Percentiles rank a stretch among this genome's conserved stretches.
phyloP scores from a whole-genome alignment of 345 rosid genomes.

The Rhizophora mangle region DNA sequence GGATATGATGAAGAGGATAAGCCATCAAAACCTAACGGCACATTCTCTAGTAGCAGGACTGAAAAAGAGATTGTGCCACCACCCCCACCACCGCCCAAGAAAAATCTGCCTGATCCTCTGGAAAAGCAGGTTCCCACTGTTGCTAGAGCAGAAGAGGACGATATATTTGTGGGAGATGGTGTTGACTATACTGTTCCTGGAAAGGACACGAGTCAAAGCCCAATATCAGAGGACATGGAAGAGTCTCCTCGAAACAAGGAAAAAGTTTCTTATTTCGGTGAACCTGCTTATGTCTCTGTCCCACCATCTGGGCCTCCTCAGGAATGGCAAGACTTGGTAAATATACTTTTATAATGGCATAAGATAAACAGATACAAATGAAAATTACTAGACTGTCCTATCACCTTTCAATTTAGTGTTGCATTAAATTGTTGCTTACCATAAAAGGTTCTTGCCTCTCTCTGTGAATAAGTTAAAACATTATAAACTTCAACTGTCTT shows the following conservation, averaged over 20 bases:
- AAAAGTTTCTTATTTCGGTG: constrained; percentile 60
- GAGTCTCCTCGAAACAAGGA: constrained; percentile 94
- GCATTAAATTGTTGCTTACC: not conserved
- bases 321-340: constrained; percentile 80
- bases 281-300: constrained; percentile 76
- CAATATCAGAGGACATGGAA: constrained; percentile 96
- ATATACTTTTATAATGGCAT: constrained; percentile 15
- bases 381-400: too few relatives aligned
- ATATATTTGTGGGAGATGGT: constrained; percentile 90
- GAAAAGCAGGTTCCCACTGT: constrained; percentile 56
- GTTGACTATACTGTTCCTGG: constrained; percentile 71
- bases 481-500: too few relatives aligned
- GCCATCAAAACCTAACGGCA: constrained; percentile 43
- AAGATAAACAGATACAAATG: too few relatives aligned
- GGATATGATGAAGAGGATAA: constrained; percentile 59
- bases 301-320: constrained; percentile 66
- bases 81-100: constrained; percentile 65
- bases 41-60: constrained; percentile 29
- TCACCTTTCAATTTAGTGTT: not conserved
- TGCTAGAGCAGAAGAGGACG: constrained; percentile 71
- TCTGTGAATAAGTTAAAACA: not conserved
- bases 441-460: not conserved
- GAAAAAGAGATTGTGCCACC: constrained; percentile 59
- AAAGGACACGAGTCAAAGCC: constrained; percentile 76
- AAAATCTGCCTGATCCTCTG: constrained; percentile 40